A percentile compares a stretch with the other conserved stretches of the same genome.
phyloP scores from a whole-genome alignment of 1,139 yeast species.

The Starmera stellimalicola region DNA sequence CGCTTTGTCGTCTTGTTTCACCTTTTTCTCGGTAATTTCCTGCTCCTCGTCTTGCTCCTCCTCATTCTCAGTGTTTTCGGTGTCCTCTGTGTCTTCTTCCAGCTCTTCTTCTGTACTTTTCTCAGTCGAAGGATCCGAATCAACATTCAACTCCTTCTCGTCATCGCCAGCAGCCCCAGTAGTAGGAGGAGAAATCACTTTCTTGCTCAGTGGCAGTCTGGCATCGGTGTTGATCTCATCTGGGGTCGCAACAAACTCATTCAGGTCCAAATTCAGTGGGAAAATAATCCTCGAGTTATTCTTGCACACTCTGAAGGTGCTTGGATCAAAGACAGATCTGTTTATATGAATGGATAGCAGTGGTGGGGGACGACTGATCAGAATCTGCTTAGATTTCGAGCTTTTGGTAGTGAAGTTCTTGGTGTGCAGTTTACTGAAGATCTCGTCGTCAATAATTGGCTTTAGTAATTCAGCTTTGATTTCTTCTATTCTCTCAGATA shows the following conservation, averaged over 20 bases:
- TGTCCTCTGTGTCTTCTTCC: constrained; percentile 7
- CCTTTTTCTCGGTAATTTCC: constrained; percentile 5
- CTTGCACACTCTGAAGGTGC: constrained; percentile 74
- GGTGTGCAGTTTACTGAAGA: constrained; percentile 63
- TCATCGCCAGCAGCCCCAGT: constrained; percentile 22
- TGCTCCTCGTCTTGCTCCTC: constrained; percentile 10
- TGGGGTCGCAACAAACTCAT: constrained; percentile 62
- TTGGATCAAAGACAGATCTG: constrained; percentile 85
- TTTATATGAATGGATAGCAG: constrained; percentile 78
- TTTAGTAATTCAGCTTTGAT: constrained; percentile 50
- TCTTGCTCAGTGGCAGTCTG: constrained; percentile 60
- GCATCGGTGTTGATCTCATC: constrained; percentile 74
- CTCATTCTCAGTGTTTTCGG: constrained; percentile 9
- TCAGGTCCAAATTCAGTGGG: constrained; percentile 56
- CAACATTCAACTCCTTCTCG: too few species aligned
- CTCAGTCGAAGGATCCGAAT: too few species aligned
- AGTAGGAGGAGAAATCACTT: constrained; percentile 19
- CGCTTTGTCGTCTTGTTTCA: constrained; percentile 1
- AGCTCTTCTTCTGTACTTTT: constrained; percentile 8
- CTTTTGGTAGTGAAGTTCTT: constrained; percentile 69
- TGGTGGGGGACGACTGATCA: constrained; percentile 77
- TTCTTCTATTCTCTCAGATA: constrained; percentile 41
- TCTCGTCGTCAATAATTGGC: constrained; percentile 71
- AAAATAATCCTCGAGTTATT: constrained; percentile 77
- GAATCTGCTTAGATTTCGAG: constrained; percentile 74